Base-by-base conservation (phyloP, 1,284 basidiomycete genomes). In the Neotropicomus parvogracilis region DNA sequence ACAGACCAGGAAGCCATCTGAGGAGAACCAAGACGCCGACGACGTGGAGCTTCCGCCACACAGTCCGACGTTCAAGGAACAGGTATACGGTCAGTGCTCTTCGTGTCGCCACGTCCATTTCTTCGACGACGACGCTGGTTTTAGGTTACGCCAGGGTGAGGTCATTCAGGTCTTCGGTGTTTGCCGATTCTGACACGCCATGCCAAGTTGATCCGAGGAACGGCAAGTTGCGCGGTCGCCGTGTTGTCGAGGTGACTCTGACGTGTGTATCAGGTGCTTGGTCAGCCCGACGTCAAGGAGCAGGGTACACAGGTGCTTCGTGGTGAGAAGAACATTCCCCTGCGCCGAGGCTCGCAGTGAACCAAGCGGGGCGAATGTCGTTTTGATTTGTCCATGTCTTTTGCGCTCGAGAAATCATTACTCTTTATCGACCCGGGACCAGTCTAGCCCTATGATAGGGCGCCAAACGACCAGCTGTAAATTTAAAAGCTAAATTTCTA, bases 221-320 rank as follows among this genome's bases (percentile, higher is more conserved):
- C 70, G 11, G 75, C 72, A 48, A 54, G 73, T 56, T 37, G 31
- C 17, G 7, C 21, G n/a, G 28, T 44, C 41, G 46, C 7, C 21
- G 21, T 16, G 4, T 44, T 54, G 44, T 44, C 24, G 47, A 43
- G 46, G 20, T 9, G 24, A 31, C 3, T 17, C 27, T 38, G 36
- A 49, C 34, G 38, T 21, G 19, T 10, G 26, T 10, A 17, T 27
- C 17, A 67, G 67, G 48, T 60, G 34, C 46, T 69, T 27, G 57
- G 62, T 38, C 46, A 52, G 29, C 50, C 68, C 12, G 62, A 63
- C 12, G 59, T 75, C 46, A 78, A 78, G 56, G 70, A 76, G 39
- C 70, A 78, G 31, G 78, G 77, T 1, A 62, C 73, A 43, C 64
- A 68, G 41, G 76, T 81, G 21, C 66, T 80, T 17, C 56, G 60